Base-by-base conservation (phyloP, 2,329 filamentous ascomycete species). In the Ophiocordyceps sinensis region DNA sequence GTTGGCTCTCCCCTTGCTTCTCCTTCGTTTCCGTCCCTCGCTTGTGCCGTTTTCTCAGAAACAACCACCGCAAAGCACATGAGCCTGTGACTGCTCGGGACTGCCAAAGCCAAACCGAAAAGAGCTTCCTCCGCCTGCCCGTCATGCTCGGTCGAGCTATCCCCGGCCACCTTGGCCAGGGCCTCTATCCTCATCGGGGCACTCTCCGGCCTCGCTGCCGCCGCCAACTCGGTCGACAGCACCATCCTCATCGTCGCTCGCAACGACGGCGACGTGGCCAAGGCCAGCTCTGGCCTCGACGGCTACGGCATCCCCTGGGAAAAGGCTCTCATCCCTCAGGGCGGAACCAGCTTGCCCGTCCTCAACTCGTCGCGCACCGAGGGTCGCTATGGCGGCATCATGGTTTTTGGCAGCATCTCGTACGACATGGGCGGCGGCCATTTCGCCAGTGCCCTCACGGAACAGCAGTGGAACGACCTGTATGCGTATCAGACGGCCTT, bases 221-320 rank as follows among this genome's bases (percentile, higher is more conserved):
- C 39, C 2, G 44, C 38, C 32, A 39, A 37, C 38, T 49, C 53
- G 4, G 51, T 55, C 51, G 58, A 56, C 53, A 67, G 45, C 56
- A 76, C 71, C 28, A 65, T 78, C 42, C 59, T 79, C 36, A 61
- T 79, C 38, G 63, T 79, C 46, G 73, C 71, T 34, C 63, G 66
- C 46, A 72, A 77, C 51, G 48, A 62, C 31, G 57, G 60, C 21
- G 63, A 70, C 2, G 69, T 68, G 9, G 58, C 57, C 15, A 66
- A 67, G 26, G 68, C 68, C 12, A 66, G 64, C 30, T 67, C 66
- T 12, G 75, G 74, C 21, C 64, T 79, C 9, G 69, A 73, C 50
- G 73, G 64, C 43, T 79, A 79, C 49, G 75, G 73, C 28, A 78
- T 79, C 45, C 72, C 74, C 1, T 78, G 66, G 49, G 61, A 76